These are phyloP conservation scores for Phytophthora parvispora DNA, from an alignment of 352 stramenopile genomes.

Conservation along the genomic window DNA sequence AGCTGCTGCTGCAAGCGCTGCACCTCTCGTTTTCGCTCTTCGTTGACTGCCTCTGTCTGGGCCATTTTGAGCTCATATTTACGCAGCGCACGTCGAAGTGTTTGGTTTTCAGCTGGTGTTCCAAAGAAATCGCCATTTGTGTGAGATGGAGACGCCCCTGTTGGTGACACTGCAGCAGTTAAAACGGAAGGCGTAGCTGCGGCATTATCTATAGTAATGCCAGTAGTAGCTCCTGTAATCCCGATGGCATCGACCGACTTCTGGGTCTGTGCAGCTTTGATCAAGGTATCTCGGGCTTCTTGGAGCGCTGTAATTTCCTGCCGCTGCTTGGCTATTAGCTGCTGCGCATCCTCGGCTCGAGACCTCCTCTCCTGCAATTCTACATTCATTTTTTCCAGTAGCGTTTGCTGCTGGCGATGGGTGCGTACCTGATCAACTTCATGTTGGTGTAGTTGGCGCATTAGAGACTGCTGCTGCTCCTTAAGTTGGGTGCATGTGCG, in stretches of 20 bases:
- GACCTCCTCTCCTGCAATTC: constrained; percentile 23
- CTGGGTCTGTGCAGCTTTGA: constrained; percentile 15
- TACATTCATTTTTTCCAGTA: constrained; percentile 41
- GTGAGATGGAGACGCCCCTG: constrained; percentile 13
- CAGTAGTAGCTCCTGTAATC: background rate
- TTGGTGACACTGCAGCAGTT: background rate
- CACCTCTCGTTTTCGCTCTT: constrained; percentile 49
- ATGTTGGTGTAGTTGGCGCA: constrained; percentile 34
- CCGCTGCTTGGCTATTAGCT: constrained; percentile 18
- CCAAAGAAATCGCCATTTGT: constrained; percentile 29
- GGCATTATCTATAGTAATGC: background rate
- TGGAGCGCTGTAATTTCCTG: constrained; percentile 28
- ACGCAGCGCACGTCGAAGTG: constrained; percentile 54
- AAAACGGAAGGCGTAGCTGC: background rate
- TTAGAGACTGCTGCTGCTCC: constrained; percentile 41
- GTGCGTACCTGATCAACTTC: constrained; percentile 41
- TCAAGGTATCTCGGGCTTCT: constrained; percentile 19
- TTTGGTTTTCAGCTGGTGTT: constrained; percentile 63
- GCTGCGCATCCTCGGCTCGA: constrained; percentile 13
- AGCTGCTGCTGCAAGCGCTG: constrained; percentile 70
- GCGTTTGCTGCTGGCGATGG: constrained; percentile 42
- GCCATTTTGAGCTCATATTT: constrained; percentile 65
- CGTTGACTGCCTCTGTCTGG: constrained; percentile 49
- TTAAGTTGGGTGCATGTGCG: constrained; percentile 20
- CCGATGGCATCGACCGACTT: constrained; percentile 15